phyloP scores from a whole-genome alignment of 2,329 filamentous ascomycete genomes.

The Pseudomassariella vexata region DNA sequence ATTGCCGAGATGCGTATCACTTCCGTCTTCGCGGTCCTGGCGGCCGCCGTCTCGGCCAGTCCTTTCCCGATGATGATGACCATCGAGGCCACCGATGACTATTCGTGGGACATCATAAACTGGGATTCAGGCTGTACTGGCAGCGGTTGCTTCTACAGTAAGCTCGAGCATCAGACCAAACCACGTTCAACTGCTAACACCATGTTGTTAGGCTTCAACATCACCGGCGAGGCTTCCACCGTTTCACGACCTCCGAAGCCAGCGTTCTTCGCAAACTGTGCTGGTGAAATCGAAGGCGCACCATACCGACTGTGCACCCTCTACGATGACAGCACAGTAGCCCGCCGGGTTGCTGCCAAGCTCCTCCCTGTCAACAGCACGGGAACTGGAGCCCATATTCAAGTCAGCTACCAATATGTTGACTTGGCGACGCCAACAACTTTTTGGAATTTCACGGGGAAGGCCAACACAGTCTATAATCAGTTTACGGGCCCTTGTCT shows the following conservation, averaged over 20 bases:
- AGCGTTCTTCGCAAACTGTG: conserved; percentile 25
- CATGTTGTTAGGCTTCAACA: conserved; percentile 25
- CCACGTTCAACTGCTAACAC: too few species aligned
- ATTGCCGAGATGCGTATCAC: conserved; percentile 21
- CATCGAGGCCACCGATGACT: conserved; percentile 14
- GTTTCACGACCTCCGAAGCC: conserved; percentile 19
- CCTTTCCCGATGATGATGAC: conserved; percentile 15
- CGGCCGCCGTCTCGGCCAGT: conserved; percentile 12
- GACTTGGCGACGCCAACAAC: conserved; percentile 18
- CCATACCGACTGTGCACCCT: conserved; percentile 19
- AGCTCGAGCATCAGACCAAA: conserved; percentile 2
- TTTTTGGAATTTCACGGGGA: conserved; percentile 27
- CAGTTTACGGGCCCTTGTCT: conserved; percentile 15
- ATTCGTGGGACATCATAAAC: conserved; percentile 20
- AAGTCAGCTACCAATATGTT: conserved; percentile 23
- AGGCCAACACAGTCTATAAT: conserved; percentile 21
- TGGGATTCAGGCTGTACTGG: conserved; percentile 18
- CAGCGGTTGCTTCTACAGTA: conserved; percentile 20
- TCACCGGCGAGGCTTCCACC: conserved; percentile 21
- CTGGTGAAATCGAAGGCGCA: conserved; percentile 19
- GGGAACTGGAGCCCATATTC: conserved; percentile 16
- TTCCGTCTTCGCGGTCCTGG: conserved; percentile 16
- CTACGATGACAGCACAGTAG: conserved; percentile 14
- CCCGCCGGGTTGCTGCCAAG: conserved; percentile 21
- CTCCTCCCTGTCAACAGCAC: conserved; percentile 17